Conservation (phyloP, 192 early-diverging fungal genomes). For the Entomortierella parvispora region DNA sequence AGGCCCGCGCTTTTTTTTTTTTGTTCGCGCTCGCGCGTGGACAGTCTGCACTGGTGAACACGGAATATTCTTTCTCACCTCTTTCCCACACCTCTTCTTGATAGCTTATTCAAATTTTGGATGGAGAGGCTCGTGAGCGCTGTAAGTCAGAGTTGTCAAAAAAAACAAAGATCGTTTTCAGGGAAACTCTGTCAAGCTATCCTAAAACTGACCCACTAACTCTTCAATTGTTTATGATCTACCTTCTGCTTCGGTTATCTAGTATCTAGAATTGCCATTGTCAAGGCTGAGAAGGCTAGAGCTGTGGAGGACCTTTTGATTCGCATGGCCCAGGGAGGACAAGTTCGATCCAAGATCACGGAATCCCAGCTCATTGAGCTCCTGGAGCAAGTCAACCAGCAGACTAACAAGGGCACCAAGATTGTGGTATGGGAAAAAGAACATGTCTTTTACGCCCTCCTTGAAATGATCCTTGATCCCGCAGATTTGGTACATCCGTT, state of each 20-base stretch:
- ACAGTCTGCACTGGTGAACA: too few relatives aligned
- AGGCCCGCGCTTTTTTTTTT: neutral
- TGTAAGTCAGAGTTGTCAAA: constrained; percentile 54
- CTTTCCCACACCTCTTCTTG: constrained; percentile 1
- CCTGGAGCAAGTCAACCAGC: constrained; percentile 84
- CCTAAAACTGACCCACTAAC: neutral
- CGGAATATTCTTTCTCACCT: neutral
- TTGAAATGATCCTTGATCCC: too few relatives aligned
- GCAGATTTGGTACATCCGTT: too few relatives aligned
- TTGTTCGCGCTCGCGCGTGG: neutral
- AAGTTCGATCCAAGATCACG: constrained; percentile 83
- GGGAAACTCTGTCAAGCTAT: neutral
- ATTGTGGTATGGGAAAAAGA: constrained; percentile 80
- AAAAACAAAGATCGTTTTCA: neutral
- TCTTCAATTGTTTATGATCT: neutral
- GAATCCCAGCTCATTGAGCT: constrained; percentile 89
- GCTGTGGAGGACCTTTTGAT: constrained; percentile 91
- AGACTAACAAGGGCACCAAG: constrained; percentile 71
- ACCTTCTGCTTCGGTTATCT: too few relatives aligned
- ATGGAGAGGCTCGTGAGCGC: constrained; percentile 83
- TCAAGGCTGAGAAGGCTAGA: constrained; percentile 89
- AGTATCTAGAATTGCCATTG: constrained; percentile 92
- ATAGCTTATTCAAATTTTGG: constrained; percentile 84
- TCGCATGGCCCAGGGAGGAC: constrained; percentile 87
- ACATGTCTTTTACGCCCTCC: too few relatives aligned